Base-by-base conservation (phyloP, 192 early-diverging fungal genomes). In the Radiomyces spectabilis region DNA sequence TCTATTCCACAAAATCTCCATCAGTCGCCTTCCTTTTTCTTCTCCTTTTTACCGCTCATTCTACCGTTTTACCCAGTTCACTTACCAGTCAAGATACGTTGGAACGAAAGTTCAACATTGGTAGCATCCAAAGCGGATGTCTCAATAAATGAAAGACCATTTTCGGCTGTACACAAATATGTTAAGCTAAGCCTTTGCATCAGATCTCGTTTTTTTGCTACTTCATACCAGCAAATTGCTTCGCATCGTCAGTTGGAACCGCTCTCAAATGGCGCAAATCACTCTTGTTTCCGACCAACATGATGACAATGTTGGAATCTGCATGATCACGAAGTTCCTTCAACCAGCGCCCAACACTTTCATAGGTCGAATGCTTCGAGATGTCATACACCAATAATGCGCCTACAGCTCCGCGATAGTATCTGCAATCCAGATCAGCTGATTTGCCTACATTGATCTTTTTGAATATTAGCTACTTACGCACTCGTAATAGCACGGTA, bases 281-380 rank as follows among this genome's bases (percentile, higher is more conserved):
- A 63, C 85, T 91, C 88, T 99, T 99, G 82, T 99, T 99, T 49
- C 95, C 96, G 13, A 99, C 96, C 51, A 99, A 78, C 92, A 97
- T 97, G 42, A 97, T 96, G 24, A 94, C 90, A 83, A 99, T 99
- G 78, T 97, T 97, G 74, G 79, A 87, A 71, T 94, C 92, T 40
- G 92, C 94, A 67, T 97, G 92, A 72, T 97, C 94, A 42, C 91
- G 87, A 34, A 99, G 79, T 72, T 99, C 96, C 77, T 97, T 96
- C 51, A 99, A 78, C 97, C 97, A 99, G 42, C 93, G 89, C 38
- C 84, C 86, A 16, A 97, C 95, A 69, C 88, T 94, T 68, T 97
- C 94, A 68, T 95, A 99, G 30, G 94, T 95, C 32, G 76, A 67
- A 55, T 94, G 91, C 75, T 96, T 94, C 40, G 97, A 85, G 73